Percentiles rank a stretch among this genome's conserved stretches.
Conservation (phyloP, 2,329 filamentous ascomycete species). For the Trichoderma sp. region DNA sequence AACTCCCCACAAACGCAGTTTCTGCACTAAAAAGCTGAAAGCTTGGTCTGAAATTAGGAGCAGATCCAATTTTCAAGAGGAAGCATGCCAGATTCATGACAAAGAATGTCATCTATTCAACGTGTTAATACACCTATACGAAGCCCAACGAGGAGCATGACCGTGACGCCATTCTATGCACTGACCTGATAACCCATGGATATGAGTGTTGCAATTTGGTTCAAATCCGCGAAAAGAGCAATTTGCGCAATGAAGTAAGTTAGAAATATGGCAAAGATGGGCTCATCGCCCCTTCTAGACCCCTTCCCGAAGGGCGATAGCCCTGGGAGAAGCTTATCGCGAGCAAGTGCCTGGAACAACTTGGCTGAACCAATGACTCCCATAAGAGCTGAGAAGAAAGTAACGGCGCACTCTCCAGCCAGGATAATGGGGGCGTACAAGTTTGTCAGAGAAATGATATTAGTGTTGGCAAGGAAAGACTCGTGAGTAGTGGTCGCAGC, state of each 20-base stretch:
- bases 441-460: conserved; percentile 79
- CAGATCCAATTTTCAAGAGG: conserved; percentile 78
- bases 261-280: conserved; percentile 69
- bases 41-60: conserved; percentile 82
- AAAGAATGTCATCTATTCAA: conserved; percentile 71
- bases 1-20: conserved; percentile 69
- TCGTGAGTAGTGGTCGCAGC: conserved; percentile 70
- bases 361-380: conserved; percentile 83
- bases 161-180: neutral
- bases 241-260: conserved; percentile 75
- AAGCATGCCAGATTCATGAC: conserved; percentile 88
- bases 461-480: conserved; percentile 71
- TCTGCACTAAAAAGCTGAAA: conserved; percentile 90
- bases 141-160: neutral
- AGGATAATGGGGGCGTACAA: conserved; percentile 71
- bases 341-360: conserved; percentile 75
- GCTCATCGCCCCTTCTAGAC: conserved; percentile 68
- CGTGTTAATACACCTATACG: neutral
- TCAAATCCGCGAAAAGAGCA: conserved; percentile 78
- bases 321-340: conserved; percentile 75
- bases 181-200: conserved; percentile 80
- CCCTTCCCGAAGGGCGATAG: conserved; percentile 71
- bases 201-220: conserved; percentile 84
- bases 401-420: conserved; percentile 76
- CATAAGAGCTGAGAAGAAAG: conserved; percentile 83